phyloP scores from a whole-genome alignment of 164 flowering plant genomes.

The Santalum album region DNA sequence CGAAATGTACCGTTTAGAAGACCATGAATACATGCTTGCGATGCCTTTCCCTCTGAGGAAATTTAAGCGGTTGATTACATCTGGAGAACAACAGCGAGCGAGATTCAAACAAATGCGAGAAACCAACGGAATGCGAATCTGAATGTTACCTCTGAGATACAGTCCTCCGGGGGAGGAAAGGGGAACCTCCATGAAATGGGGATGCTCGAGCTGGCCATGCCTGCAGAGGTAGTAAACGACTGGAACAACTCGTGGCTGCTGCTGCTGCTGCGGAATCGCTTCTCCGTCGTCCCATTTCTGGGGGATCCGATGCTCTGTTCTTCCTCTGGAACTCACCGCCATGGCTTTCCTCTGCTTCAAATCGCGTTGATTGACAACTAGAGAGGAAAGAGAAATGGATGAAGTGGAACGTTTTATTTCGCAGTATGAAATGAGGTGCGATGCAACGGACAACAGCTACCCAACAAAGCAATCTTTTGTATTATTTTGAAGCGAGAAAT shows the following conservation, averaged over 20 bases:
- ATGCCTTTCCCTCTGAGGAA: conserved; percentile 74
- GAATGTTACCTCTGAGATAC: conserved; percentile 61
- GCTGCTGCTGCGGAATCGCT: conserved; percentile 18
- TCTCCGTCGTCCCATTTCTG: conserved; percentile 19
- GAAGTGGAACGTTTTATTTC: neutral
- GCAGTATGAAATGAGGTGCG: conserved; percentile 8
- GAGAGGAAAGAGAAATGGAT: neutral
- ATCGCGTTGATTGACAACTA: neutral
- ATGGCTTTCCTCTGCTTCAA: conserved; percentile 8
- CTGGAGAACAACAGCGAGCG: conserved; percentile 20
- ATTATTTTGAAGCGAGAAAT: no score
- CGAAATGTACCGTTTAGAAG: conserved; percentile 26
- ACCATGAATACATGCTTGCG: conserved; percentile 84
- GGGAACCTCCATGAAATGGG: conserved; percentile 92
- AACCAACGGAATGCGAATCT: neutral
- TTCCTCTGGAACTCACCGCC: conserved; percentile 28
- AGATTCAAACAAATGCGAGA: neutral
- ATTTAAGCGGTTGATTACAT: conserved; percentile 72
- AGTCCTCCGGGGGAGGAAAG: conserved; percentile 73
- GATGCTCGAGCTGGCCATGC: conserved; percentile 88
- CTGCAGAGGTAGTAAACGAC: conserved; percentile 83
- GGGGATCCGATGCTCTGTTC: conserved; percentile 15
- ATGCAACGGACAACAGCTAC: conserved; percentile 14
- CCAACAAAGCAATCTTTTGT: conserved; percentile 13
- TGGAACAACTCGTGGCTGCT: conserved; percentile 31